Base-by-base conservation (phyloP, 2,329 filamentous ascomycete species). In the Aspergillus oerlinghausenensis region DNA sequence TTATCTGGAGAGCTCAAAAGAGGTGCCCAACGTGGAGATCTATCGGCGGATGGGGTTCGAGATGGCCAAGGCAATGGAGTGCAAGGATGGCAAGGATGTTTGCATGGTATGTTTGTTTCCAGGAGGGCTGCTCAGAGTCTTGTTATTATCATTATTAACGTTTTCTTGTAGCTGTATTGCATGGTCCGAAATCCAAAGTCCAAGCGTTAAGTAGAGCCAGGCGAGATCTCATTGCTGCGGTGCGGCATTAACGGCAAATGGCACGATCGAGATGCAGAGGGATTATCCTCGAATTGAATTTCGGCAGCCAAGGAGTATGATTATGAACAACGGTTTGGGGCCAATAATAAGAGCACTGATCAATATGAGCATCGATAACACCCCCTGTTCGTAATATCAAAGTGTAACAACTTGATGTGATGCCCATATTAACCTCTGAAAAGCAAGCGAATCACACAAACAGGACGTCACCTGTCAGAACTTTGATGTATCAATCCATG, bases 31-130 rank as follows among this genome's bases (percentile, higher is more conserved):
- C 67, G 84, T 88, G 68, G 79, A 82, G 54, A 90, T 91, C 32
- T 91, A 91, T 69, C 82, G 86, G 65, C 79, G 80, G 51, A 83
- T 89, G 79, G 88, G 87, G 3, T 91, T 90, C 70, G 75, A 79
- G 64, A 78, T 89, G 63, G 81, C 78, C 17, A 85, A 80, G 70
- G 82, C 86, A 65, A 86, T 90, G 80, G 78, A 83, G 58, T 89
- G 87, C 70, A 79, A 85, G 60, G 87, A 89, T 67, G 79, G 81
- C 3, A 83, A 82, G 2, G 82, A 81, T 49, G 73, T 73, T 11
- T 84, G 83, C 56, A 80, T 79, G 68, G 69, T 86, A 52, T 47
- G 70, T 69, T 32, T 29, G 32, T 10, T 58, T 40, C 51, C 1
- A 47, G 6, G 21, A 48, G 29, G 29, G 40, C 10, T 54, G 23